Percentiles rank a stretch among this genome's conserved stretches.
phyloP scores from a whole-genome alignment of 192 early-diverging fungal species.

The Mortierella alpina region DNA sequence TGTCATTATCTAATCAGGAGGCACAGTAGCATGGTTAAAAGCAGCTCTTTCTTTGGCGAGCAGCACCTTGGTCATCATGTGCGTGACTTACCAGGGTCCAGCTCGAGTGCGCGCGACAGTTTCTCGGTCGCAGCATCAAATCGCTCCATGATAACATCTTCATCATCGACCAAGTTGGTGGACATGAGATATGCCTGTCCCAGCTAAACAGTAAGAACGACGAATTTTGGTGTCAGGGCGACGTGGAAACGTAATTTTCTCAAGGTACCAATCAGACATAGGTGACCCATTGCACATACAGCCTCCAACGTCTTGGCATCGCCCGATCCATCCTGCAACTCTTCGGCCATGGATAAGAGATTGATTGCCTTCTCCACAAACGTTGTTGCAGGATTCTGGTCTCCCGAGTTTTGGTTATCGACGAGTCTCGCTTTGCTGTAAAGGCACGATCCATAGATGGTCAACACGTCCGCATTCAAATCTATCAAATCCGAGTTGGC shows the following conservation, averaged over 20 bases:
- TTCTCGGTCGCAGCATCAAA: conserved; percentile 61
- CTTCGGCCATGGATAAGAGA: conserved; percentile 32
- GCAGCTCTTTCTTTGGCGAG: neutral
- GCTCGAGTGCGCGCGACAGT: conserved; percentile 55
- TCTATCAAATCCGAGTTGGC: conserved; percentile 18
- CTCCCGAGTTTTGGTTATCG: conserved; percentile 6
- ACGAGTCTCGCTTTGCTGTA: conserved; percentile 40
- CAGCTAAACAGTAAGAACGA: conserved; percentile 24
- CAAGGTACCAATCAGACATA: neutral
- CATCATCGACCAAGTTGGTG: conserved; percentile 56
- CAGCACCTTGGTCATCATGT: no score
- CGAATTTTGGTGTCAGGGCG: neutral
- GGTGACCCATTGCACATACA: conserved; percentile 8
- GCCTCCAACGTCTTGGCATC: conserved; percentile 40
- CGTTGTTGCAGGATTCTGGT: conserved; percentile 13
- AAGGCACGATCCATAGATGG: conserved; percentile 36
- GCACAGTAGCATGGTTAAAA: neutral
- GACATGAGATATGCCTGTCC: conserved; percentile 57
- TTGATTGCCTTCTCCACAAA: conserved; percentile 40
- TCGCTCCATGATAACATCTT: conserved; percentile 62
- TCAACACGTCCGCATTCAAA: conserved; percentile 28
- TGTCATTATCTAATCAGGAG: conserved; percentile 36
- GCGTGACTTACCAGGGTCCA: conserved; percentile 54
- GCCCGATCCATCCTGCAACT: conserved; percentile 26
- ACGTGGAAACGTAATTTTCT: no score